Percentiles rank a stretch among this genome's conserved stretches.
These are phyloP conservation scores for Blastobotrys apis DNA, from an alignment of 1,139 yeast species.

Conservation along the genomic window DNA sequence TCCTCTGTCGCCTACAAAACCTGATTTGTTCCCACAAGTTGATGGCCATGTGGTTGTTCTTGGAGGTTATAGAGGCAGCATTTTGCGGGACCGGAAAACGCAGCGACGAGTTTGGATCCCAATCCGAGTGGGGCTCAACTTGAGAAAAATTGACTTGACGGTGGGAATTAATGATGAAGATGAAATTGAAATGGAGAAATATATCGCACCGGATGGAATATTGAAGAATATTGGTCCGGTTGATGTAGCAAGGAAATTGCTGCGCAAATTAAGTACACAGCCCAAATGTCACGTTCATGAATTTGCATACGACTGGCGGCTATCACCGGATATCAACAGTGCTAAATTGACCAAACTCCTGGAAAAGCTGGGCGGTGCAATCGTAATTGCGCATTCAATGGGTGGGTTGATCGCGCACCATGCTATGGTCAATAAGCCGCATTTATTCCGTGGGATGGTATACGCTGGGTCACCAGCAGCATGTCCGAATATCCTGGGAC, in stretches of 20 bases:
- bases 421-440: constrained; percentile 64
- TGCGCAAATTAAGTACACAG: constrained; percentile 50
- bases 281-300: constrained; percentile 63
- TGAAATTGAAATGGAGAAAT: constrained; percentile 44
- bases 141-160: constrained; percentile 61
- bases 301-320: constrained; percentile 90
- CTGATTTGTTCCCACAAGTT: constrained; percentile 40
- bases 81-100: constrained; percentile 63
- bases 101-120: constrained; percentile 80
- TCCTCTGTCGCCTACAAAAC: constrained; percentile 20
- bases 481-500: constrained; percentile 83
- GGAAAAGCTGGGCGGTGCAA: constrained; percentile 39
- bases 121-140: constrained; percentile 73
- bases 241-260: constrained; percentile 63
- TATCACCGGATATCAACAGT: constrained; percentile 57
- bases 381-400: constrained; percentile 81
- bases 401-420: constrained; percentile 86
- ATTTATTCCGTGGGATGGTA: constrained; percentile 63
- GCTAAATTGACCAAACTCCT: constrained; percentile 49
- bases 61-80: constrained; percentile 88
- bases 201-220: constrained; percentile 70
- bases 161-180: constrained; percentile 72
- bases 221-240: constrained; percentile 82
- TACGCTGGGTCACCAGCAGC: constrained; percentile 84
- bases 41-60: constrained; percentile 74